Conservation (phyloP, 768 basidiomycete species). For the Amanita jacksonii region DNA sequence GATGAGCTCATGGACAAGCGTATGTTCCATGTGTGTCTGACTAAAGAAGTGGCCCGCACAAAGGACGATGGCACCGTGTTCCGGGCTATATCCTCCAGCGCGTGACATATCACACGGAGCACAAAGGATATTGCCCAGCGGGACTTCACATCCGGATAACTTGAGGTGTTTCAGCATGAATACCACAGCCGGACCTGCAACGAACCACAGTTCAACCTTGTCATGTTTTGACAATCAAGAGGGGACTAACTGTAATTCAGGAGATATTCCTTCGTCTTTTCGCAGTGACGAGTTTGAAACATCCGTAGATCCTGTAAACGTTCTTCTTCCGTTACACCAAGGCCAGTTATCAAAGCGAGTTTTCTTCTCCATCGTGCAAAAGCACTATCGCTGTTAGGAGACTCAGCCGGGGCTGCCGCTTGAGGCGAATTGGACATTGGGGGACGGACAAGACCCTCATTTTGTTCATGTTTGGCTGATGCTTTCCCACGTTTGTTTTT, state of each 20-base stretch:
- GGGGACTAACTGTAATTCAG: slow-evolving; percentile 56
- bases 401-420: slow-evolving; percentile 13
- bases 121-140: slow-evolving; percentile 70
- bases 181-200: slow-evolving; percentile 68
- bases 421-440: slow-evolving; percentile 20
- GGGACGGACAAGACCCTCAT: too few relatives aligned
- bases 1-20: slow-evolving; percentile 85
- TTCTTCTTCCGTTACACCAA: slow-evolving; percentile 39
- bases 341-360: slow-evolving; percentile 35
- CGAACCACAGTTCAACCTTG: slow-evolving; percentile 7
- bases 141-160: slow-evolving; percentile 61
- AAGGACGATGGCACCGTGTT: slow-evolving; percentile 69
- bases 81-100: slow-evolving; percentile 77
- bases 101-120: slow-evolving; percentile 65
- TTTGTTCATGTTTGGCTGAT: too few relatives aligned
- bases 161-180: slow-evolving; percentile 93
- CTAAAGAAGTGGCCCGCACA: slow-evolving; percentile 79
- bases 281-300: slow-evolving; percentile 39
- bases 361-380: slow-evolving; percentile 43
- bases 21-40: slow-evolving; percentile 87
- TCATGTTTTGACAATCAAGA: slow-evolving; percentile 9
- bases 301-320: slow-evolving; percentile 29
- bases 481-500: too few relatives aligned
- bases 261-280: slow-evolving; percentile 60
- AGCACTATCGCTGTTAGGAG: slow-evolving; percentile 19